A percentile compares a stretch with the other conserved stretches of the same genome.
phyloP scores from a whole-genome alignment of 768 basidiomycete species.

The Boletus sp. region DNA sequence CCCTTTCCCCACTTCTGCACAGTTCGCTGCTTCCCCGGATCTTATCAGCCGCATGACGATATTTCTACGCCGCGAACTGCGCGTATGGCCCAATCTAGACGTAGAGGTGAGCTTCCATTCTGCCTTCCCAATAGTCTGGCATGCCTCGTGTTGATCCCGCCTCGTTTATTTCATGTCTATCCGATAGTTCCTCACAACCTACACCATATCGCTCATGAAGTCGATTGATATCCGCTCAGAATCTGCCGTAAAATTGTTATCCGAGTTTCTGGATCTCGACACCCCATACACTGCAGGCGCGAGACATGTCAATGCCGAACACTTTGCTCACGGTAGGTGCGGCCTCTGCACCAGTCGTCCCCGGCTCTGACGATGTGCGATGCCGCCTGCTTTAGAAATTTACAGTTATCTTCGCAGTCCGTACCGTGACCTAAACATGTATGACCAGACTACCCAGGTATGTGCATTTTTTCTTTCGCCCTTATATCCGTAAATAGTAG shows the following conservation, averaged over 20 bases:
- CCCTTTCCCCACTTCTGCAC: conserved; percentile 86
- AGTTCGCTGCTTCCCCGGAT: conserved; percentile 76
- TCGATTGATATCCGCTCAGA: conserved; percentile 90
- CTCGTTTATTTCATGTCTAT: conserved; percentile 17
- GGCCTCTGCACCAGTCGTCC: neutral
- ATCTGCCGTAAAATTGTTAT: conserved; percentile 76
- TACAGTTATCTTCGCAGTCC: conserved; percentile 89
- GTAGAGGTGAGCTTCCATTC: conserved; percentile 61
- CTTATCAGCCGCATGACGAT: conserved; percentile 71
- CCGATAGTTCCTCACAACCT: conserved; percentile 79
- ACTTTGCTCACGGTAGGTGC: conserved; percentile 87
- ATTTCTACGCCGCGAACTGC: conserved; percentile 83
- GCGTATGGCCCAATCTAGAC: conserved; percentile 87
- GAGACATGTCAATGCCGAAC: conserved; percentile 75
- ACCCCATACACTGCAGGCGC: conserved; percentile 53
- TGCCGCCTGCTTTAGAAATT: conserved; percentile 53
- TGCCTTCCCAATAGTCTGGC: neutral
- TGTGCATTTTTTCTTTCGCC: conserved; percentile 1
- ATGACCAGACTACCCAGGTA: conserved; percentile 83
- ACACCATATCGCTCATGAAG: conserved; percentile 88
- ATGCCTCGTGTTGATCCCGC: conserved; percentile 4
- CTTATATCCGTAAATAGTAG: neutral
- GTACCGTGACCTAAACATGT: conserved; percentile 77
- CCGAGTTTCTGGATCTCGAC: conserved; percentile 88
- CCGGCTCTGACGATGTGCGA: neutral